Conservation (phyloP, 2,329 filamentous ascomycete genomes). For the Fusarium pseudocircinatum region DNA sequence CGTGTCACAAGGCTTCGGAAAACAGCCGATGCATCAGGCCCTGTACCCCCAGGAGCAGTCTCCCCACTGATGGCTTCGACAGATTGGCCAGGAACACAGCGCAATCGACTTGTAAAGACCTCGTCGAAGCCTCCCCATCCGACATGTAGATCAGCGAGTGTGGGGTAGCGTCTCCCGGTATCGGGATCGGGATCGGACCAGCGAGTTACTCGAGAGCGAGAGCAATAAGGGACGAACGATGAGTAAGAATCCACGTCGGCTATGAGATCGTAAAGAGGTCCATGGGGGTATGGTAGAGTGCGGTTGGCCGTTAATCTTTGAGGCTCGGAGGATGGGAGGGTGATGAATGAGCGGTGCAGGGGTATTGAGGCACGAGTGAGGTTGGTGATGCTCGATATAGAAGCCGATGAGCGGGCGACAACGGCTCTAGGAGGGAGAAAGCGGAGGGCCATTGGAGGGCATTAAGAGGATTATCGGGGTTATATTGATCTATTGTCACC, state of each 20-base stretch:
- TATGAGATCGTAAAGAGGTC: conserved; percentile 83
- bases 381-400: conserved; percentile 27
- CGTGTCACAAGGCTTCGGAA: conserved; percentile 75
- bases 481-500: background rate
- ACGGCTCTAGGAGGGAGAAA: conserved; percentile 14
- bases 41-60: conserved; percentile 56
- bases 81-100: conserved; percentile 75
- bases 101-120: conserved; percentile 81
- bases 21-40: conserved; percentile 56
- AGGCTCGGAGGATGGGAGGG: conserved; percentile 46
- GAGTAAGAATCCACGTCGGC: conserved; percentile 88
- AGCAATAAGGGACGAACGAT: conserved; percentile 92
- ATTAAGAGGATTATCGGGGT: background rate
- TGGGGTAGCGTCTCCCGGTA: conserved; percentile 68
- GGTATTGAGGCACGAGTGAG: conserved; percentile 30
- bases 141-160: conserved; percentile 80
- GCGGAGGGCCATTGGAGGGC: conserved; percentile 31
- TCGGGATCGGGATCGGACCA: conserved; percentile 68
- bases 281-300: conserved; percentile 77
- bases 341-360: conserved; percentile 54
- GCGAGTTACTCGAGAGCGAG: conserved; percentile 77
- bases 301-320: conserved; percentile 79
- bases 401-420: conserved; percentile 22
- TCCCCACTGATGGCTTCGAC: conserved; percentile 82
- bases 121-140: conserved; percentile 89